Evolutionary conservation across 805 yeast species (phyloP).

Genomic region (Spathaspora boniae): DNA sequence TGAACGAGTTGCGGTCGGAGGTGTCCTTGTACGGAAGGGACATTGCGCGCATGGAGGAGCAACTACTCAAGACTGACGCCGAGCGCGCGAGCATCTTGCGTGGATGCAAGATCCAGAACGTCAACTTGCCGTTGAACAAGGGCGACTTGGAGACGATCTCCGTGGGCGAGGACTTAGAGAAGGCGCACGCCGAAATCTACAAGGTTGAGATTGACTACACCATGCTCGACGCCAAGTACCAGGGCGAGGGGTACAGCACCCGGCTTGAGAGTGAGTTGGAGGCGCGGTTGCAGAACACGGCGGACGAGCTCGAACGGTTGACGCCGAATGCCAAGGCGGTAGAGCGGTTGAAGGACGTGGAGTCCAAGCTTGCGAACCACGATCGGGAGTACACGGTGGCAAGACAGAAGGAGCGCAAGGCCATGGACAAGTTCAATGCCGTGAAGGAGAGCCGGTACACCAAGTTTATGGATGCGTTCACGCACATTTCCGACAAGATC

Average conservation of each 20-base stretch:
- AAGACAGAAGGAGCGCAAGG: conserved; percentile 55
- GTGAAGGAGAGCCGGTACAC: conserved; percentile 59
- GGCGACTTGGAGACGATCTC: conserved; percentile 63
- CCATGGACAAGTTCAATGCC: conserved; percentile 53
- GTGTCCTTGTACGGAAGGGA: conserved; percentile 26
- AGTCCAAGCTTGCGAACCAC: conserved; percentile 52
- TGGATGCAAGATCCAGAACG: conserved; percentile 70
- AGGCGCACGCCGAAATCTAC: conserved; percentile 35
- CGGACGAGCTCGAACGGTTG: conserved; percentile 42
- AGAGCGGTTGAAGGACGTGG: conserved; percentile 70
- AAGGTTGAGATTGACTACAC: conserved; percentile 55
- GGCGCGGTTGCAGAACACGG: conserved; percentile 30
- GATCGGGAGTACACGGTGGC: conserved; percentile 64
- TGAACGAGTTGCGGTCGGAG: conserved; percentile 38
- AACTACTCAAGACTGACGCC: conserved; percentile 47
- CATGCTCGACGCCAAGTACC: conserved; percentile 40
- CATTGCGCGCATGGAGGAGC: conserved; percentile 46
- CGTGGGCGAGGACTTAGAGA: conserved; percentile 48
- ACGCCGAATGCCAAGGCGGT: conserved; percentile 83
- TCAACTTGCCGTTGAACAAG: conserved; percentile 57
- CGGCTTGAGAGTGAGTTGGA: conserved; percentile 36
- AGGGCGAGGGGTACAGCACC: conserved; percentile 37
- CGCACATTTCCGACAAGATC: conserved; percentile 69
- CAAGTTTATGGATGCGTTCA: conserved; percentile 66
- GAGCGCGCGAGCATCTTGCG: conserved; percentile 60